Conservation (phyloP, 2,329 filamentous ascomycete genomes). For the Apiospora saccharicola region DNA sequence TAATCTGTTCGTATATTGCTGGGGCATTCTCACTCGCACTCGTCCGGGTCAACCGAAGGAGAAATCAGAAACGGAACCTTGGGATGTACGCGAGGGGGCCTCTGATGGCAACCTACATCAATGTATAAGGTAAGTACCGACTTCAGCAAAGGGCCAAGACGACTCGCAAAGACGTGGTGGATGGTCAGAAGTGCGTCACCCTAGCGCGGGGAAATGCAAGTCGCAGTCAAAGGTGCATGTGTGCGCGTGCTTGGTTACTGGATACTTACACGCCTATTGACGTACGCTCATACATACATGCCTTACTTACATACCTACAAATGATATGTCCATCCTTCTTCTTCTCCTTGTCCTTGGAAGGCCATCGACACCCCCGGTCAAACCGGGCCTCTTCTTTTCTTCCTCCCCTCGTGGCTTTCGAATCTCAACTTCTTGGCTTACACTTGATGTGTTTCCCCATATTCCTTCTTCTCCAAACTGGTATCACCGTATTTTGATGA, state of each 20-base stretch:
- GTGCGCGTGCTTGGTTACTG: background rate
- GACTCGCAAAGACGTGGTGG: conserved; percentile 15
- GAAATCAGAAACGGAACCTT: background rate
- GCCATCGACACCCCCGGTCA: background rate
- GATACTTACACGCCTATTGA: background rate
- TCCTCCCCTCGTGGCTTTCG: background rate
- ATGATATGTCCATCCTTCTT: conserved; percentile 1
- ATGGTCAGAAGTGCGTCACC: conserved; percentile 17
- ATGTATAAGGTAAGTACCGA: background rate
- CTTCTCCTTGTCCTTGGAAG: conserved; percentile 1
- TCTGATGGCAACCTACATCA: conserved; percentile 5
- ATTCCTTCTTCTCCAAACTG: background rate
- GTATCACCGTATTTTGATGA: background rate
- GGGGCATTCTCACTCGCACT: background rate
- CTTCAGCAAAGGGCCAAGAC: background rate
- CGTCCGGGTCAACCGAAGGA: background rate
- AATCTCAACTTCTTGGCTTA: background rate
- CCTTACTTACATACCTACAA: background rate
- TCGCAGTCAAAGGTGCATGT: conserved; percentile 15
- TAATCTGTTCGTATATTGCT: background rate
- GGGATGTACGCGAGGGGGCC: background rate
- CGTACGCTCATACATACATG: conserved; percentile 2
- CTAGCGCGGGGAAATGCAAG: conserved; percentile 19
- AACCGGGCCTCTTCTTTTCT: background rate
- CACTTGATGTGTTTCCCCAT: background rate